phyloP scores from a whole-genome alignment of 2,329 filamentous ascomycete genomes.

The Diaporthe sp. region DNA sequence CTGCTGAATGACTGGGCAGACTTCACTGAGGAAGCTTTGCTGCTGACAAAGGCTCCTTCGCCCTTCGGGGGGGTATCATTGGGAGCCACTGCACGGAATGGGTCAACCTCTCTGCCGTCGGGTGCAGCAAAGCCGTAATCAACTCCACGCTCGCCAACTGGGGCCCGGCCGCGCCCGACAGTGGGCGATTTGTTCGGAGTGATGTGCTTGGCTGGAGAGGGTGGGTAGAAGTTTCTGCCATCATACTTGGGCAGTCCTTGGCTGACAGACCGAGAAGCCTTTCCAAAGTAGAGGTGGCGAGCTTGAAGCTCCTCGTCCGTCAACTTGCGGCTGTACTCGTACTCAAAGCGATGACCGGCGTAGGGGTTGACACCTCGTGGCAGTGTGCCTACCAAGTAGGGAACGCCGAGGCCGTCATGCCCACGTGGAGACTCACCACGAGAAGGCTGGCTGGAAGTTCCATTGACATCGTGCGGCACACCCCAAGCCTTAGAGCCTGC shows the following conservation, averaged over 20 bases:
- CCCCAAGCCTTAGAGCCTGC: slow-evolving; percentile 31
- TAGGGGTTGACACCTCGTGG: slow-evolving; percentile 56
- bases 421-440: not conserved
- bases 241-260: slow-evolving; percentile 71
- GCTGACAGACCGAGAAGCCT: slow-evolving; percentile 60
- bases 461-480: slow-evolving; percentile 16
- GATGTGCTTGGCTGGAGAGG: slow-evolving; percentile 59
- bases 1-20: slow-evolving; percentile 39
- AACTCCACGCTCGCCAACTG: slow-evolving; percentile 34
- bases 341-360: slow-evolving; percentile 56
- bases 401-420: slow-evolving; percentile 42
- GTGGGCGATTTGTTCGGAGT: slow-evolving; percentile 27
- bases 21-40: slow-evolving; percentile 29
- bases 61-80: slow-evolving; percentile 1
- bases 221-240: slow-evolving; percentile 71
- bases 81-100: slow-evolving; percentile 21
- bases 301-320: slow-evolving; percentile 69
- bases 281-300: slow-evolving; percentile 70
- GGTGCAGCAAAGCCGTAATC: slow-evolving; percentile 32
- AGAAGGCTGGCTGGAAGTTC: not conserved
- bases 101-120: slow-evolving; percentile 24
- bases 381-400: slow-evolving; percentile 67
- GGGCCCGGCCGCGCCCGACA: slow-evolving; percentile 10
- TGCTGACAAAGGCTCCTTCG: not conserved
- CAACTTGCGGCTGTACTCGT: slow-evolving; percentile 65